Base-by-base conservation (phyloP, 768 basidiomycete genomes). In the Lanmaoa rubissima region DNA sequence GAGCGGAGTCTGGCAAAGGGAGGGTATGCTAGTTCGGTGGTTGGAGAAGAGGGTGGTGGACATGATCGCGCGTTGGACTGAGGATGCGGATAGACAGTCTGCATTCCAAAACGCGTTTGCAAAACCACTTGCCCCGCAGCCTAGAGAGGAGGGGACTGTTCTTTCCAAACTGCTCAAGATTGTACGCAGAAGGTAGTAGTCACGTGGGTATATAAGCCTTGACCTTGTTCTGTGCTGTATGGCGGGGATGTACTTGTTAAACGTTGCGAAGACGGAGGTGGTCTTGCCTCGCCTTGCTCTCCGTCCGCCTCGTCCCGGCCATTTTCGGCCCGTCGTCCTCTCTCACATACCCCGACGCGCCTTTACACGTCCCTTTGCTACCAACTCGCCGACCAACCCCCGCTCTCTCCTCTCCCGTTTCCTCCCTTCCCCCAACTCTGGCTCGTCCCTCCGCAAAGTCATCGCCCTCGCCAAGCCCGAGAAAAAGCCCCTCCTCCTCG, bases 391-490 rank as follows among this genome's bases (percentile, higher is more conserved):
- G 0, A 28, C 54, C 10, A n/a, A 38, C 16, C 55, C 42, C 17
- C 60, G 58, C 26, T 42, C 64, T 1, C 39, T 69, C 21, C 52
- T 75, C 21, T 45, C 67, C 16, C 69, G 71, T 19, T 44, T 76
- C 51, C 44, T 70, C 26, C 69, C 70, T 12, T 69, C 74, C 6
- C 73, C 78, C 4, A 59, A 78, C 44, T 77, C 77, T 42, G 71
- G 78, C 10, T 85, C 90, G 1, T 91, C 88, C 1, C 80, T 93
- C 57, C 76, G 79, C 59, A 90, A 91, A 69, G 85, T 98, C 35
- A 62, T 88, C 12, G 75, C 85, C 1, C 83, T 98, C 40, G 93
- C 94, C 0, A 85, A 76, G 65, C 90, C 93, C 1, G 96, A 98
- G 74, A 79, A 78, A 65, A 90, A 85, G 61, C 86, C 90, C 2